Conservation (phyloP, 2,329 filamentous ascomycete genomes). For the Chaetomiaceae sp. region DNA sequence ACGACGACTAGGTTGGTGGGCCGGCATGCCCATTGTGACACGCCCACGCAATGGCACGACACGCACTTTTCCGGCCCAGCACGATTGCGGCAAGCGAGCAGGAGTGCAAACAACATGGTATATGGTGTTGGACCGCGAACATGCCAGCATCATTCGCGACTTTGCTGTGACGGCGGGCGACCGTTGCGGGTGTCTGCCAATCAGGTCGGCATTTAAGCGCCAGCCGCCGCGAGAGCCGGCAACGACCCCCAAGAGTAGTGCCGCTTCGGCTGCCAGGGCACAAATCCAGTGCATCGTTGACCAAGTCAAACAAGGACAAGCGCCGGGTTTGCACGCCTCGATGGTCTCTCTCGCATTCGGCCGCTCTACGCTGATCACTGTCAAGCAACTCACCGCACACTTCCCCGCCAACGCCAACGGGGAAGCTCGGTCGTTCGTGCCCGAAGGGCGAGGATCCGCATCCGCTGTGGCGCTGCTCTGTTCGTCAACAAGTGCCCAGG, state of each 20-base stretch:
- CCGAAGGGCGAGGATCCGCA: neutral
- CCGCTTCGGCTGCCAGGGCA: neutral
- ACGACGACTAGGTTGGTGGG: no score
- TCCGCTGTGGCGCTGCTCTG: neutral
- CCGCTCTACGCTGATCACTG: neutral
- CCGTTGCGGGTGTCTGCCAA: slow-evolving; percentile 12
- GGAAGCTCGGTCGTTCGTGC: neutral
- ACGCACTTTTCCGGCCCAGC: neutral
- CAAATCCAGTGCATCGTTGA: neutral
- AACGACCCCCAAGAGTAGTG: slow-evolving; percentile 2
- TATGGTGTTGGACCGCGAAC: slow-evolving; percentile 3
- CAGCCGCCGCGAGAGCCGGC: slow-evolving; percentile 3
- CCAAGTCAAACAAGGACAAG: neutral
- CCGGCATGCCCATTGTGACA: neutral
- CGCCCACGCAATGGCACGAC: neutral
- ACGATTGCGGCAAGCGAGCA: neutral
- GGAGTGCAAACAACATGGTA: neutral
- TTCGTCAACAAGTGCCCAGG: neutral
- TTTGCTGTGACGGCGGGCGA: slow-evolving; percentile 12
- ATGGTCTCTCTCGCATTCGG: neutral
- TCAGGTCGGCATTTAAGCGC: slow-evolving; percentile 14
- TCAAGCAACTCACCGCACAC: neutral
- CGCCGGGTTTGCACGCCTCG: neutral
- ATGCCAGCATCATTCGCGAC: slow-evolving; percentile 5
- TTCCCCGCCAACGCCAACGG: no score